Percentiles rank a stretch among this genome's conserved stretches.
Evolutionary conservation across 116 monocot genomes (phyloP).

Genomic region (Dioscorea cayenensis): DNA sequence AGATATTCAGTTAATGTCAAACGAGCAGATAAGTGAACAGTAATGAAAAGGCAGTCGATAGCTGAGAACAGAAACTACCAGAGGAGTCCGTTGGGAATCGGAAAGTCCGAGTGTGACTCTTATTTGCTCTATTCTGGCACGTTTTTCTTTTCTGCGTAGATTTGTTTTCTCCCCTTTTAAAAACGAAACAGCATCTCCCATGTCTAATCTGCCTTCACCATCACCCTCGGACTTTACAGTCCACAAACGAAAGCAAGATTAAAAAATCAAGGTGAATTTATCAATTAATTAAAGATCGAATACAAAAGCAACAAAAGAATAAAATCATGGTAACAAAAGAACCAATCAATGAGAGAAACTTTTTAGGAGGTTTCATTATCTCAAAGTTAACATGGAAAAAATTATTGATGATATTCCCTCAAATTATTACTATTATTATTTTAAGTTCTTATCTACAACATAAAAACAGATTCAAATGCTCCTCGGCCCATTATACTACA

Average conservation of each 20-base stretch:
- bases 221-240: conserved; percentile 26
- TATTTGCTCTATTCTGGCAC: conserved; percentile 90
- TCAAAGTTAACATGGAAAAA: no score
- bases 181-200: conserved; percentile 68
- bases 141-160: conserved; percentile 89
- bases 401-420: no score
- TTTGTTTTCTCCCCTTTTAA: conserved; percentile 83
- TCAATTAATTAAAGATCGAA: neutral
- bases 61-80: conserved; percentile 34
- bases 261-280: neutral
- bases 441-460: no score
- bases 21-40: no score
- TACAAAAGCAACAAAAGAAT: no score
- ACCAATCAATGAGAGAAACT: no score
- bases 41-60: neutral
- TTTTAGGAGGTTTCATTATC: no score
- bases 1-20: no score
- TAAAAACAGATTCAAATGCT: no score
- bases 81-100: conserved; percentile 90
- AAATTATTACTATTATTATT: no score
- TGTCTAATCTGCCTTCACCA: conserved; percentile 37
- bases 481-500: no score
- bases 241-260: neutral
- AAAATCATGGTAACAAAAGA: no score
- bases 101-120: conserved; percentile 90